A percentile compares a stretch with the other conserved stretches of the same genome.
Evolutionary conservation across 805 yeast genomes (phyloP).

Genomic region (Candida suzukii): DNA sequence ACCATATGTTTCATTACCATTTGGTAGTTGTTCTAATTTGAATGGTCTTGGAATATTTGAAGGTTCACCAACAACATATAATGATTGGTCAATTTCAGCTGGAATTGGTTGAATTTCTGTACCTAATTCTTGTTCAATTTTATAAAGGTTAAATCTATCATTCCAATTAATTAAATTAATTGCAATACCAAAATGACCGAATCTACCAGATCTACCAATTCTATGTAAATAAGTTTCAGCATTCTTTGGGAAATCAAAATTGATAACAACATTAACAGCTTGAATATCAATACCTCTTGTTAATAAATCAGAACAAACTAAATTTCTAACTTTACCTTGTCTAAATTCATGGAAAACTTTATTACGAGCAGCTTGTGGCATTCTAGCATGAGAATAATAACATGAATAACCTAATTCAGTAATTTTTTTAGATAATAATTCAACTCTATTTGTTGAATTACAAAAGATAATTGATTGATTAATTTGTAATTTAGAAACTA

Average conservation of each 20-base stretch:
- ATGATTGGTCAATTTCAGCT: conserved; percentile 77
- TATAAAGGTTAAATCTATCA: conserved; percentile 87
- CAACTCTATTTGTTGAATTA: conserved; percentile 95
- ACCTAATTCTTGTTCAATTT: conserved; percentile 94
- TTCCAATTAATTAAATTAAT: conserved; percentile 95
- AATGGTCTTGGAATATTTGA: conserved; percentile 83
- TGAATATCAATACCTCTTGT: conserved; percentile 99
- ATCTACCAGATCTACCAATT: conserved; percentile 98
- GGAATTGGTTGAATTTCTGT: conserved; percentile 98
- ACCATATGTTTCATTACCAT: conserved; percentile 20
- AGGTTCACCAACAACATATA: conserved; percentile 80
- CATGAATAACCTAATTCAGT: conserved; percentile 96
- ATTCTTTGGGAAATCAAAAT: conserved; percentile 96
- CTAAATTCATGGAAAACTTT: conserved; percentile 98
- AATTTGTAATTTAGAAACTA: conserved; percentile 89
- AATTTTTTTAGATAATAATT: conserved; percentile 88
- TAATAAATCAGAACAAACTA: conserved; percentile 92
- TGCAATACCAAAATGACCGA: conserved; percentile 96
- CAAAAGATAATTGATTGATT: conserved; percentile 97
- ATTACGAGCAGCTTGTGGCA: conserved; percentile 97
- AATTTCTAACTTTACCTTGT: conserved; percentile 94
- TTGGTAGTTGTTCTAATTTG: conserved; percentile 51
- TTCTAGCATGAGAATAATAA: conserved; percentile 92
- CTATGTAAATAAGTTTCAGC: conserved; percentile 98
- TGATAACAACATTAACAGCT: conserved; percentile 96